Percentiles rank a stretch among this genome's conserved stretches.
Conservation (phyloP, 2,329 filamentous ascomycete species). For the Colletotrichum plurivorum region DNA sequence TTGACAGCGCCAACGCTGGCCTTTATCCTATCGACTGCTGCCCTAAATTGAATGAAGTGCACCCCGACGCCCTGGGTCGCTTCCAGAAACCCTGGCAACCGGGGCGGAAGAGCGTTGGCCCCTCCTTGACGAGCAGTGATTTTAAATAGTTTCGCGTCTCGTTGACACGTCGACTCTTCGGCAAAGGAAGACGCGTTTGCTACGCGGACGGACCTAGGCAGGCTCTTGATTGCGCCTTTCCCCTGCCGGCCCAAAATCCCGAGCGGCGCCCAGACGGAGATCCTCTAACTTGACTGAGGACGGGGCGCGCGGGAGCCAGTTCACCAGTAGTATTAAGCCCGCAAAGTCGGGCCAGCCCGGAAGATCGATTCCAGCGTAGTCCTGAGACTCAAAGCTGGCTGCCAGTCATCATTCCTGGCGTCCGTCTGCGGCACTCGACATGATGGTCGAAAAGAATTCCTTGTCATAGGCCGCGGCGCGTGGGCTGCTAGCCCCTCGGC, state of each 20-base stretch:
- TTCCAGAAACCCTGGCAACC: constrained; percentile 13
- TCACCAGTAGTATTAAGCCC: background rate
- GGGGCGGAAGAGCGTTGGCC: constrained; percentile 20
- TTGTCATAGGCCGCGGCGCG: background rate
- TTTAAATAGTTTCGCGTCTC: constrained; percentile 22
- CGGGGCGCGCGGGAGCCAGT: constrained; percentile 1
- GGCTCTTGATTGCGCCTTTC: background rate
- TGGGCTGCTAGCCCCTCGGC: constrained; percentile 6
- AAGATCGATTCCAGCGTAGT: background rate
- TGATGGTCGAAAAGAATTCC: background rate
- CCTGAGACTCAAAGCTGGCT: no score
- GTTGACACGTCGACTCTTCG: constrained; percentile 23
- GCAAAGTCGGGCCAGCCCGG: constrained; percentile 9
- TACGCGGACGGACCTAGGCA: background rate
- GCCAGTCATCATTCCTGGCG: no score
- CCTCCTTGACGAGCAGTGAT: constrained; percentile 23
- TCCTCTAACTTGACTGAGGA: constrained; percentile 16
- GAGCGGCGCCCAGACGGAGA: constrained; percentile 24
- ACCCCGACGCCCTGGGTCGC: constrained; percentile 11
- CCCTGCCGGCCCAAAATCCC: constrained; percentile 21
- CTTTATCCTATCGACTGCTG: constrained; percentile 1
- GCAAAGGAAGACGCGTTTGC: constrained; percentile 19
- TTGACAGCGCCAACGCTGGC: constrained; percentile 12
- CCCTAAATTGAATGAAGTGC: background rate
- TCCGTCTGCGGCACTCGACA: no score